Evolutionary conservation across 768 basidiomycete genomes (phyloP), one percentile per base, ranked within the genome.

Genomic region (Chalciporus chontae): DNA sequence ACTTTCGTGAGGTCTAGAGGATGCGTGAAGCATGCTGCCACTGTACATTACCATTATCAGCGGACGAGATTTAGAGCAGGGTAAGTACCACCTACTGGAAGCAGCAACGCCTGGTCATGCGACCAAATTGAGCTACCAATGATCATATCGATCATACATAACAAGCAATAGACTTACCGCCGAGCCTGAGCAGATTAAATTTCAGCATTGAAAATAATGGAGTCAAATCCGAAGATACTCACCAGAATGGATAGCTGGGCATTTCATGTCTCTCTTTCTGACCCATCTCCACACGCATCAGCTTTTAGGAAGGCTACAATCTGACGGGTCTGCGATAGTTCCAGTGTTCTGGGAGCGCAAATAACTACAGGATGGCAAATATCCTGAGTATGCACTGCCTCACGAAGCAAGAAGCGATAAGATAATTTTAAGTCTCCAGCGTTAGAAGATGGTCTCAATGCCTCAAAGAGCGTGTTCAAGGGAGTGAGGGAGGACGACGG

Each of bases 1-100:
- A 91, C 87, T 83, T 92, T 94, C 27, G 87, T 86, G 46, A 92
- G 72, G 68, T 92, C 90, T 48, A 92, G 67, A 34, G 90, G 90
- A 71, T 92, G 90, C 0, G 89, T 92, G 62, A 79, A 84, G 47
- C 77, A 81, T 24, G 89, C 85, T 36, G 90, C 89, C 81, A 90
- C 88, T 88, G 52, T 40, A n/a, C n/a, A n/a, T n/a, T n/a, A 57
- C 49, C 26, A 50, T 41, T 17, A 32, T 48, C 40, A 27, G 26
- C 55, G 27, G 57, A 47, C 8, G 51, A 43, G 18, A 10, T 15
- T 11, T 13, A 19, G 19, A 26, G 8, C 24, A 11, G 38, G 17
- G 17, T 21, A n/a, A 18, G n/a, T 8, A 45, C 5, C 24, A 73
- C 80, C 21, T 62, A 84, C 83, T 77, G 39, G 82, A 82, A 29